These are phyloP conservation scores for Rhizopogon sp. DNA, from an alignment of 768 basidiomycete genomes.

Conservation along the genomic window DNA sequence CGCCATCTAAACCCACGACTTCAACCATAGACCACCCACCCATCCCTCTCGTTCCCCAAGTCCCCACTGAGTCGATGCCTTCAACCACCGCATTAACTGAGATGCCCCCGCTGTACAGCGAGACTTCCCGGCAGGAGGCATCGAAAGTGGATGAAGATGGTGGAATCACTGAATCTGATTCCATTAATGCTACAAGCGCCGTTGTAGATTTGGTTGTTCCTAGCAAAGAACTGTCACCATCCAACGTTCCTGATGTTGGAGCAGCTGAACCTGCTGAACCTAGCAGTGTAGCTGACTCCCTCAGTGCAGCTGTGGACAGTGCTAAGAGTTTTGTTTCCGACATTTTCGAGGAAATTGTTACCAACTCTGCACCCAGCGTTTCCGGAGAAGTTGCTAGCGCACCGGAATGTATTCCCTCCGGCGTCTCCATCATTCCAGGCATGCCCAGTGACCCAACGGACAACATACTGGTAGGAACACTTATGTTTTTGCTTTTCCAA, in stretches of 20 bases:
- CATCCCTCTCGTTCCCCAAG: neutral
- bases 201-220: neutral
- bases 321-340: neutral
- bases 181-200: neutral
- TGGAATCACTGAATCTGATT: neutral
- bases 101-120: neutral
- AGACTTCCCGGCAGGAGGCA: neutral
- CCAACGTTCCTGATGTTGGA: neutral
- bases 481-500: neutral
- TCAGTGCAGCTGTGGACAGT: neutral
- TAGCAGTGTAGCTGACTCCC: neutral
- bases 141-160: neutral
- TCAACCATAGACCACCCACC: neutral
- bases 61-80: constrained; percentile 8
- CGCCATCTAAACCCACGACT: constrained; percentile 41
- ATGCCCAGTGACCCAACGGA: neutral
- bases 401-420: neutral
- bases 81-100: neutral
- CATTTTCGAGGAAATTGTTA: neutral
- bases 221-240: neutral
- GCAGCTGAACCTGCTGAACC: neutral
- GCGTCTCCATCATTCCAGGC: neutral
- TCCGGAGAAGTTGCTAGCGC: neutral
- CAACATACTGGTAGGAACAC: neutral
- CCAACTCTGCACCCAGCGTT: too few species aligned